Conservation (phyloP, 2,329 filamentous ascomycete species). For the Aphanoascus verrucosus region DNA sequence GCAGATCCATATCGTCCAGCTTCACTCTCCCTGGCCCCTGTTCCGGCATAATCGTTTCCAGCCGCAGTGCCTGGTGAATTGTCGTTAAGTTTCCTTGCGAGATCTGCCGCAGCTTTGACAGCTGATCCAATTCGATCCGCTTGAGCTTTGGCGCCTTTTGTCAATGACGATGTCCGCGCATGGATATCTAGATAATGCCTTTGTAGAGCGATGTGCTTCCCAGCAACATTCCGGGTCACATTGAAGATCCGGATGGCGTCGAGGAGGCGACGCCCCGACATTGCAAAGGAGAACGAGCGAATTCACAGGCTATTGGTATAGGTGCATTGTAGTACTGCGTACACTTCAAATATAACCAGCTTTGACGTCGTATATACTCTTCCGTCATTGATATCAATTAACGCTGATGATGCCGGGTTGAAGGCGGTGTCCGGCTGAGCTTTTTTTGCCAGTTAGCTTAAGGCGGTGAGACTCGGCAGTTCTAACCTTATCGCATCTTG, state of each 20-base stretch:
- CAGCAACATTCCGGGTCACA: constrained; percentile 58
- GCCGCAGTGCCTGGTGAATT: neutral
- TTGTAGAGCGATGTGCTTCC: constrained; percentile 50
- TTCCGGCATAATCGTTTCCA: neutral
- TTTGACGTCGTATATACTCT: neutral
- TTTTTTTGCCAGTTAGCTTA: constrained; percentile 2
- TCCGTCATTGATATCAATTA: neutral
- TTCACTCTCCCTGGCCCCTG: neutral
- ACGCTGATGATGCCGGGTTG: neutral
- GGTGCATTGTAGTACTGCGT: neutral
- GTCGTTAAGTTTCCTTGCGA: constrained; percentile 50
- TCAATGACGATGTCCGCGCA: constrained; percentile 53
- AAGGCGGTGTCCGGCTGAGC: neutral
- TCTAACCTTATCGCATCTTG: neutral
- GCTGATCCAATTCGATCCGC: constrained; percentile 52
- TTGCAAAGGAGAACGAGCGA: constrained; percentile 19
- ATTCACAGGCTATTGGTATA: neutral
- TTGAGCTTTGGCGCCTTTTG: constrained; percentile 51
- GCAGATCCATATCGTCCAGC: neutral
- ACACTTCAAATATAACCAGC: neutral
- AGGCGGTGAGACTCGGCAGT: neutral
- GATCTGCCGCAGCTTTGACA: constrained; percentile 48
- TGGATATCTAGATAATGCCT: constrained; percentile 53
- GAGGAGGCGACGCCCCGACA: constrained; percentile 54
- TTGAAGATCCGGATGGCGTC: constrained; percentile 61